phyloP scores from a whole-genome alignment of 2,329 filamentous ascomycete species.

The Pseudocercospora eumusae region DNA sequence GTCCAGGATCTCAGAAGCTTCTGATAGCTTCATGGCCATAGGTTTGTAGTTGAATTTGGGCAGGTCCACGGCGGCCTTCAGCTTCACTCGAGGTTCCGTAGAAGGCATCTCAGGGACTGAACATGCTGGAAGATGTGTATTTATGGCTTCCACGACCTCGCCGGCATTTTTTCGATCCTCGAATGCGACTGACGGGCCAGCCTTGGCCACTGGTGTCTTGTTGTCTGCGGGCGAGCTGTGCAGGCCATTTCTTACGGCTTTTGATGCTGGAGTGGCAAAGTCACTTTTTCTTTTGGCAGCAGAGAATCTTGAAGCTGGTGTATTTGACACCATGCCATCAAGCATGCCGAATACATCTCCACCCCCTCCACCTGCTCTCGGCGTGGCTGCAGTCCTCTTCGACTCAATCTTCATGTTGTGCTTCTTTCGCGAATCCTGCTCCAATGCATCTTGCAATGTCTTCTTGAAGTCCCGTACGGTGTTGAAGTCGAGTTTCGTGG shows the following conservation, averaged over 20 bases:
- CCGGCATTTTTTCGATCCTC: slow-evolving; percentile 75
- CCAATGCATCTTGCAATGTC: slow-evolving; percentile 79
- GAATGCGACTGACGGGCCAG: slow-evolving; percentile 56
- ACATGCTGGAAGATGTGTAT: slow-evolving; percentile 68
- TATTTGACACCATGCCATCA: slow-evolving; percentile 50
- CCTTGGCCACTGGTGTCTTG: slow-evolving; percentile 36
- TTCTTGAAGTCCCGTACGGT: slow-evolving; percentile 79
- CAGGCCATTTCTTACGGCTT: slow-evolving; percentile 44
- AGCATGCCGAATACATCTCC: slow-evolving; percentile 73
- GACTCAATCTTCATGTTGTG: slow-evolving; percentile 56
- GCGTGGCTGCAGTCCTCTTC: slow-evolving; percentile 61
- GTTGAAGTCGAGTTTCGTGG: slow-evolving; percentile 69
- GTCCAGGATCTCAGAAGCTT: slow-evolving; percentile 89
- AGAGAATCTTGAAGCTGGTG: slow-evolving; percentile 44
- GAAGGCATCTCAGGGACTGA: slow-evolving; percentile 53
- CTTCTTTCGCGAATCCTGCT: slow-evolving; percentile 72
- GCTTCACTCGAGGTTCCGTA: slow-evolving; percentile 74
- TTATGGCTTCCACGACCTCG: slow-evolving; percentile 80
- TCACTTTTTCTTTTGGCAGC: slow-evolving; percentile 54
- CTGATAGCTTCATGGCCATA: slow-evolving; percentile 90
- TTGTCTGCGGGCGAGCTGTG: slow-evolving; percentile 53
- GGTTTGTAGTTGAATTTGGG: slow-evolving; percentile 91
- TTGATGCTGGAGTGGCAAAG: slow-evolving; percentile 53
- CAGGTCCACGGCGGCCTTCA: slow-evolving; percentile 82
- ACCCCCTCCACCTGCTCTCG: slow-evolving; percentile 55